A percentile compares a stretch with the other conserved stretches of the same genome.
These are phyloP conservation scores for Saturnispora galanensis DNA, from an alignment of 805 yeast species.

Conservation along the genomic window DNA sequence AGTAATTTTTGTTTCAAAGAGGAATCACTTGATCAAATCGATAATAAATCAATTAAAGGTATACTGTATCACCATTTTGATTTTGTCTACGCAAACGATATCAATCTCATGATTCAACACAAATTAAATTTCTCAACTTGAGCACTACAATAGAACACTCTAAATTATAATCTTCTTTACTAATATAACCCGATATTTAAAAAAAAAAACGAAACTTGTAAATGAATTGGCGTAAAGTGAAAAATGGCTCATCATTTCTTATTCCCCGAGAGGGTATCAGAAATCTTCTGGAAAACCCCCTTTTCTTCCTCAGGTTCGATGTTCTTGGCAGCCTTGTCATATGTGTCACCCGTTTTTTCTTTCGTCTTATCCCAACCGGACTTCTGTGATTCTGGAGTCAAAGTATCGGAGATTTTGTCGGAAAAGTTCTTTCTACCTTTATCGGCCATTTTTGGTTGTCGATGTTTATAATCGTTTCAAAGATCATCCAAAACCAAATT, in stretches of 20 bases:
- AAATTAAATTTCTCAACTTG: neutral
- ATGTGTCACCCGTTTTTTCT: constrained; percentile 57
- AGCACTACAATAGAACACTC: neutral
- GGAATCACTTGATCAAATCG: neutral
- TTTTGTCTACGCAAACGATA: constrained; percentile 3
- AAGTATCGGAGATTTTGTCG: constrained; percentile 55
- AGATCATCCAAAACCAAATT: neutral
- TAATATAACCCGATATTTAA: neutral
- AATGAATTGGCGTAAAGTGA: neutral
- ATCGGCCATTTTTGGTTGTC: constrained; percentile 20
- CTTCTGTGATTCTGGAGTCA: constrained; percentile 68
- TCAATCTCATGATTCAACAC: neutral
- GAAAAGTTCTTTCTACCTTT: constrained; percentile 68
- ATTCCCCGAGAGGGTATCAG: constrained; percentile 57
- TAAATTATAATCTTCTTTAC: neutral
- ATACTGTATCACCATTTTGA: neutral
- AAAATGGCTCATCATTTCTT: constrained; percentile 16
- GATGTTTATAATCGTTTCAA: neutral
- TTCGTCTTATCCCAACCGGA: constrained; percentile 53
- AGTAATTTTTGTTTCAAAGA: neutral
- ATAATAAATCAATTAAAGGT: neutral
- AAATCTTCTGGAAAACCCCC: constrained; percentile 57
- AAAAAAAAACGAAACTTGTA: neutral
- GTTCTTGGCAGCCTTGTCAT: constrained; percentile 52
- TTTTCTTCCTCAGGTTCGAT: constrained; percentile 58